These are phyloP conservation scores for Sphaerulina vaccinii DNA, from an alignment of 2,329 filamentous ascomycete genomes.

Conservation along the genomic window DNA sequence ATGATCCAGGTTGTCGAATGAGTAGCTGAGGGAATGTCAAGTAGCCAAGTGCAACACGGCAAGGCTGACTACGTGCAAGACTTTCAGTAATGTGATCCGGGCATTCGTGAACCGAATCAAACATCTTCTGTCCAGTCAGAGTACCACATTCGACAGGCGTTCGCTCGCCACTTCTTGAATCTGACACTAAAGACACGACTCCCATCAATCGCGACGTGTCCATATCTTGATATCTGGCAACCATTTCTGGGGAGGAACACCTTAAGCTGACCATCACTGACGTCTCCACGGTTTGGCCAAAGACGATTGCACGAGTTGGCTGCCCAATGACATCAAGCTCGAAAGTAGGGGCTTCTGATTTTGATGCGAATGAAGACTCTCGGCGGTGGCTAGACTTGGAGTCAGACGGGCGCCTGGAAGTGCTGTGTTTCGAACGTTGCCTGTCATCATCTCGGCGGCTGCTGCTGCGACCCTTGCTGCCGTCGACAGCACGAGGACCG, in stretches of 20 bases:
- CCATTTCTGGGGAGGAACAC: slow-evolving; percentile 27
- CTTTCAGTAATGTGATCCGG: slow-evolving; percentile 30
- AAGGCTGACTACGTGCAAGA: slow-evolving; percentile 31
- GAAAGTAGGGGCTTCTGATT: slow-evolving; percentile 29
- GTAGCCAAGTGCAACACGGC: slow-evolving; percentile 33
- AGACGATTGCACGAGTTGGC: slow-evolving; percentile 27
- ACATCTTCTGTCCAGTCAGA: slow-evolving; percentile 35
- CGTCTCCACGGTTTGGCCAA: slow-evolving; percentile 33
- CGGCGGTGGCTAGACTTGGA: slow-evolving; percentile 30
- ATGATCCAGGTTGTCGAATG: slow-evolving; percentile 35
- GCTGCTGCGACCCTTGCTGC: slow-evolving; percentile 24
- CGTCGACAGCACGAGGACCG: slow-evolving; percentile 34
- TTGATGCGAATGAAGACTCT: slow-evolving; percentile 23
- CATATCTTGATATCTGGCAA: slow-evolving; percentile 24
- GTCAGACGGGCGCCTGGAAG: slow-evolving; percentile 27
- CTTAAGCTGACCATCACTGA: slow-evolving; percentile 35
- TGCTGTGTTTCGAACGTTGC: slow-evolving; percentile 26
- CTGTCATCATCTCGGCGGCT: slow-evolving; percentile 28
- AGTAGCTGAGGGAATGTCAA: slow-evolving; percentile 35
- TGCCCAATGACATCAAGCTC: slow-evolving; percentile 37
- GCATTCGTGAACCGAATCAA: slow-evolving; percentile 35
- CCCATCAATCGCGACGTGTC: slow-evolving; percentile 34
- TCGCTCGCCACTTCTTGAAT: slow-evolving; percentile 31
- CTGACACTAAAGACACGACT: slow-evolving; percentile 33
- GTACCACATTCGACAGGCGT: slow-evolving; percentile 32